Evolutionary conservation across 2,329 filamentous ascomycete species (phyloP).

Genomic region (Fusarium sublunatum): DNA sequence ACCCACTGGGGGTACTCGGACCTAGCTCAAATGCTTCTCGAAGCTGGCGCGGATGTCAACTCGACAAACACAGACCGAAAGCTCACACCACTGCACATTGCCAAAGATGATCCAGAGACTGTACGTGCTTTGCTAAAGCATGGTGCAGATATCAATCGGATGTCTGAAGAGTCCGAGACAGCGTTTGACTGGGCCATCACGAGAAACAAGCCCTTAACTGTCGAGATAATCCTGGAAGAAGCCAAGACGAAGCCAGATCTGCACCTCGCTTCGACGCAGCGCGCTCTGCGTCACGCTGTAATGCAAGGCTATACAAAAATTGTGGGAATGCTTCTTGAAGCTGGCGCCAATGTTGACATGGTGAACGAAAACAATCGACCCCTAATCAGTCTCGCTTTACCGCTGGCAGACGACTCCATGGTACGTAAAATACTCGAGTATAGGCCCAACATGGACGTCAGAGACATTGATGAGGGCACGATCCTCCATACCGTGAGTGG

Average conservation of each 20-base stretch:
- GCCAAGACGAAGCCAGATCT: slow-evolving; percentile 2
- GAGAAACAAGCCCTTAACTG: neutral
- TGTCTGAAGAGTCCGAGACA: neutral
- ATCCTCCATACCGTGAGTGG: slow-evolving; percentile 1
- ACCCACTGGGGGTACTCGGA: neutral
- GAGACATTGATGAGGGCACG: neutral
- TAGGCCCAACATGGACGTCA: slow-evolving; percentile 1
- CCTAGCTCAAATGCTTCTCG: neutral
- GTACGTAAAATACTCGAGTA: slow-evolving; percentile 14
- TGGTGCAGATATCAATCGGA: slow-evolving; percentile 2
- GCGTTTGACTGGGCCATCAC: slow-evolving; percentile 2
- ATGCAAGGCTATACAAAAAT: neutral
- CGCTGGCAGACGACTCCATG: neutral
- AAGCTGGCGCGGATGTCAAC: slow-evolving; percentile 6
- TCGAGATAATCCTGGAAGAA: neutral
- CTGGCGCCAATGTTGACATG: slow-evolving; percentile 4
- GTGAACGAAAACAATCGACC: slow-evolving; percentile 1
- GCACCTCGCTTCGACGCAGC: neutral
- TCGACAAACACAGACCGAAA: neutral
- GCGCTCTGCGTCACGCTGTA: neutral
- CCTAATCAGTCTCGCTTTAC: slow-evolving; percentile 1
- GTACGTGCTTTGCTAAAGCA: neutral
- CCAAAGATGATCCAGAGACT: neutral
- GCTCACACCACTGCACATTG: slow-evolving; percentile 2
- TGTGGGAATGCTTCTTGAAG: slow-evolving; percentile 4